Evolutionary conservation across 176 grass and related monocot species (phyloP), one percentile per base, ranked within the genome.

Genomic region (Poa annua): DNA sequence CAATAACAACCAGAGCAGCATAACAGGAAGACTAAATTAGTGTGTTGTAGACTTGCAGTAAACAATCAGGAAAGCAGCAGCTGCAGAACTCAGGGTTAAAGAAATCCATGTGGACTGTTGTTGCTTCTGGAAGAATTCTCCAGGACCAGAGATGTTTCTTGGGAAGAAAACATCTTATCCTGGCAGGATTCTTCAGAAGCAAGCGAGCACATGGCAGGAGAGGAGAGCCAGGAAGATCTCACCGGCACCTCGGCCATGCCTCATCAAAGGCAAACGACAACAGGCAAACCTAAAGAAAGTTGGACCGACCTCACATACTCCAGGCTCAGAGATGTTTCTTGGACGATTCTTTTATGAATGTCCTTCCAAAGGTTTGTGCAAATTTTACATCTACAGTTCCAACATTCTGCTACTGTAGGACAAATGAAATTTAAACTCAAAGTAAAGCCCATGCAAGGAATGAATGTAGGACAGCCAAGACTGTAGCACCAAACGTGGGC

Each of bases 151-250:
- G 15, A 84, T 75, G 67, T 83, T 79, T 22, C 49, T 83, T 16
- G 36, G 61, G 13, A 19, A 41, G 32, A 6, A 49, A n/a, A 26
- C 53, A 65, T 12, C 54, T 49, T 17, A 16, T 56, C 26, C 66
- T 86, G 66, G 10, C 73, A 19, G 34, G 48, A 83, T 79, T 80
- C 80, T 90, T 80, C 76, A 70, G 21, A 87, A 90, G 69, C 69
- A 87, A 90, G 80, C 57, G 74, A 60, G 76, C 75, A 76, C 73
- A 80, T 80, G 68, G 48, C 29, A 42, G 3, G 39, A 75, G 83
- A 77, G 19, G n/a, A n/a, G n/a, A n/a, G n/a, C 33, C 71, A 47
- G 59, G 77, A 63, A 26, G 25, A 81, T 71, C 71, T 74, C 47
- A 53, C 67, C 72, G 24, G 63, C 78, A 72, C 88, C 80, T 79